These are phyloP conservation scores for Phaeosphaeria sp. DNA, from an alignment of 2,329 filamentous ascomycete genomes.

Conservation along the genomic window DNA sequence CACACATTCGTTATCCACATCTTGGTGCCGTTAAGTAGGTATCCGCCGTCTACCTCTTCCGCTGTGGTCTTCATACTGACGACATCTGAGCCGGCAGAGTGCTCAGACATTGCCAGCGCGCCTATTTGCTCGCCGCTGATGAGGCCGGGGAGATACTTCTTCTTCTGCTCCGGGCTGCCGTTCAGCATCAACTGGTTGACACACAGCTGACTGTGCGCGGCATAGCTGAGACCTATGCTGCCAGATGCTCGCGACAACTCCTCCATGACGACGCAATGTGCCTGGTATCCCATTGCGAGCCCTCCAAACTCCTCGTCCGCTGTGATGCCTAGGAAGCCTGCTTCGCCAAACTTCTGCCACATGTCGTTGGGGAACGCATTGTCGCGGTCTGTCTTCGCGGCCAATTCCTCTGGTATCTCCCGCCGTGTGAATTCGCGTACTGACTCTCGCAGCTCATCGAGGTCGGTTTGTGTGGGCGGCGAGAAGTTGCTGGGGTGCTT, in stretches of 20 bases:
- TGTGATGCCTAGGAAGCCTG: constrained; percentile 89
- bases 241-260: constrained; percentile 88
- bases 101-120: constrained; percentile 93
- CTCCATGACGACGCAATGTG: constrained; percentile 94
- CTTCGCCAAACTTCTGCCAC: constrained; percentile 93
- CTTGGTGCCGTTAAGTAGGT: constrained; percentile 85
- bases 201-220: constrained; percentile 93
- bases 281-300: constrained; percentile 91
- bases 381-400: constrained; percentile 78
- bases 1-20: constrained; percentile 98
- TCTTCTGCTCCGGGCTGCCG: constrained; percentile 79
- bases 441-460: constrained; percentile 79
- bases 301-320: constrained; percentile 92
- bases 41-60: constrained; percentile 81
- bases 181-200: constrained; percentile 96
- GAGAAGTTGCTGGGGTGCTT: constrained; percentile 73
- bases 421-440: constrained; percentile 88
- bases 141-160: constrained; percentile 77
- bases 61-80: constrained; percentile 93
- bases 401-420: constrained; percentile 84
- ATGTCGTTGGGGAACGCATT: constrained; percentile 91
- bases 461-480: constrained; percentile 73
- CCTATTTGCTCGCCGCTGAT: constrained; percentile 83
- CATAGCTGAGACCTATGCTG: constrained; percentile 88
- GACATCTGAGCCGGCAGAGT: constrained; percentile 88